phyloP scores from a whole-genome alignment of 2,329 filamentous ascomycete genomes.

The Xenoacremonium recifei region DNA sequence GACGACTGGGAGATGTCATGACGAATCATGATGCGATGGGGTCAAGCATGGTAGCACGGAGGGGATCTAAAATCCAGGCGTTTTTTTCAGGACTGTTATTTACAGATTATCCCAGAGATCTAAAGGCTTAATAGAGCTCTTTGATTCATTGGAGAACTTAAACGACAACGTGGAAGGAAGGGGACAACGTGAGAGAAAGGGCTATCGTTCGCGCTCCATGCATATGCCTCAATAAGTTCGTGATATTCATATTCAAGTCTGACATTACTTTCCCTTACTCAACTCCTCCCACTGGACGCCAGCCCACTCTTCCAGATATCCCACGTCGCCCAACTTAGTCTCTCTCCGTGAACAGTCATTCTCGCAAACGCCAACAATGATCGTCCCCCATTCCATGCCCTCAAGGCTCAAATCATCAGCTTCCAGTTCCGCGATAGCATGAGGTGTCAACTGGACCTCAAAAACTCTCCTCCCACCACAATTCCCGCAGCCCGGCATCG shows the following conservation, averaged over 20 bases:
- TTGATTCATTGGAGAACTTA: conserved; percentile 25
- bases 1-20: conserved; percentile 27
- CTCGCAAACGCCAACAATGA: conserved; percentile 82
- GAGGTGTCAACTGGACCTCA: conserved; percentile 88
- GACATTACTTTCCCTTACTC: conserved; percentile 33
- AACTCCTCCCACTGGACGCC: conserved; percentile 97
- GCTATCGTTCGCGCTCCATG: too few relatives aligned
- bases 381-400: conserved; percentile 98
- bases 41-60: conserved; percentile 31
- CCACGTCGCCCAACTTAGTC: conserved; percentile 60
- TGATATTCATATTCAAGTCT: conserved; percentile 9
- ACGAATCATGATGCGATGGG: conserved; percentile 26
- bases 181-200: too few relatives aligned
- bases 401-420: conserved; percentile 68
- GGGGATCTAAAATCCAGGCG: conserved; percentile 34
- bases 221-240: too few relatives aligned
- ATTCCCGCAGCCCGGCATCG: conserved; percentile 72
- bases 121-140: conserved; percentile 28
- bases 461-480: conserved; percentile 78
- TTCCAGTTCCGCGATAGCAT: conserved; percentile 87
- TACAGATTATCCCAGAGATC: conserved; percentile 33
- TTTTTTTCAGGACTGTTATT: conserved; percentile 37
- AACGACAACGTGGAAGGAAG: too few relatives aligned
- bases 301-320: conserved; percentile 93
- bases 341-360: conserved; percentile 69